A percentile compares a stretch with the other conserved stretches of the same genome.
phyloP scores from a whole-genome alignment of 2,329 filamentous ascomycete species.

The Xylariales sp. region DNA sequence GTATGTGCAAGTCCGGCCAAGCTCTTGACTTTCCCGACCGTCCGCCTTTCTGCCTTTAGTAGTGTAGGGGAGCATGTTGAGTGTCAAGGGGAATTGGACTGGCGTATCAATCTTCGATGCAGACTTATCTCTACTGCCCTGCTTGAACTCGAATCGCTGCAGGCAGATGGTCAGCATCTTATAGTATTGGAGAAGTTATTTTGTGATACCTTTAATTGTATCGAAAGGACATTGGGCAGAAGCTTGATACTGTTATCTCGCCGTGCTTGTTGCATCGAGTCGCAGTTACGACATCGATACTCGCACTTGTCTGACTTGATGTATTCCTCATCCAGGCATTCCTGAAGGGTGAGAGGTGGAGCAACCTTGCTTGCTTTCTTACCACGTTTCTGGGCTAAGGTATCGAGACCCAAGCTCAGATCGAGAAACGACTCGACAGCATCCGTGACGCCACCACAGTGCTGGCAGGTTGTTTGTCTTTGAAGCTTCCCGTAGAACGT shows the following conservation, averaged over 20 bases:
- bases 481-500: constrained; percentile 91
- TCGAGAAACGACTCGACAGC: constrained; percentile 88
- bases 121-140: constrained; percentile 58
- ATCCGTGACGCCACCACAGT: constrained; percentile 76
- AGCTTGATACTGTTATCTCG: constrained; percentile 82
- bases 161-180: too few species aligned
- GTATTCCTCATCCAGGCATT: constrained; percentile 81
- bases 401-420: constrained; percentile 81
- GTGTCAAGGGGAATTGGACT: constrained; percentile 77
- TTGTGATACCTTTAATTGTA: constrained; percentile 90
- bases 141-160: constrained; percentile 69
- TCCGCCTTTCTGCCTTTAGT: constrained; percentile 55
- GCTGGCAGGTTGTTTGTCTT: constrained; percentile 85
- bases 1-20: constrained; percentile 68
- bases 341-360: constrained; percentile 54
- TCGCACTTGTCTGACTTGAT: constrained; percentile 83
- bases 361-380: constrained; percentile 47
- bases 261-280: constrained; percentile 69
- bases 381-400: constrained; percentile 59
- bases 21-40: constrained; percentile 45
- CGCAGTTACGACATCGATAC: constrained; percentile 81
- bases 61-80: constrained; percentile 90
- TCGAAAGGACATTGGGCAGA: constrained; percentile 81
- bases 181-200: too few species aligned
- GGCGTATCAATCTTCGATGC: constrained; percentile 85